phyloP scores from a whole-genome alignment of 1,139 yeast species.

The Yamadazyma diddensiae region DNA sequence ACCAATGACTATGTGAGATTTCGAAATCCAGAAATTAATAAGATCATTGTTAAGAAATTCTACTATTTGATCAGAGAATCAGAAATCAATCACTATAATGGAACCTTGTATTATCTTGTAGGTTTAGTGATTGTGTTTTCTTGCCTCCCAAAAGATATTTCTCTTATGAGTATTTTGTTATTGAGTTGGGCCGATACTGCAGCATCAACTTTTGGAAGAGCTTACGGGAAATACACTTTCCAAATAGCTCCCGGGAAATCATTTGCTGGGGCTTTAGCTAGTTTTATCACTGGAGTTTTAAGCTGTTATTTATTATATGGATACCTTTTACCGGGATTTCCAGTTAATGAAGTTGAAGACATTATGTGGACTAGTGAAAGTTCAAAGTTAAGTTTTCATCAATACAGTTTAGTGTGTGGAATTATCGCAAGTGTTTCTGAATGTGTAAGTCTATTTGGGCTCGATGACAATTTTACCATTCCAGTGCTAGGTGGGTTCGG shows the following conservation, averaged over 20 bases:
- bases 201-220: slow-evolving; percentile 89
- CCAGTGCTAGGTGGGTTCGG: slow-evolving; percentile 78
- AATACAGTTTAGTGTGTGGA: slow-evolving; percentile 65
- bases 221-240: slow-evolving; percentile 81
- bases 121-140: slow-evolving; percentile 74
- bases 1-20: slow-evolving; percentile 71
- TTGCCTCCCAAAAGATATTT: slow-evolving; percentile 75
- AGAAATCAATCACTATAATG: slow-evolving; percentile 71
- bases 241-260: slow-evolving; percentile 71
- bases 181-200: slow-evolving; percentile 98
- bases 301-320: slow-evolving; percentile 71
- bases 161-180: slow-evolving; percentile 69
- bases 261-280: slow-evolving; percentile 85
- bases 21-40: slow-evolving; percentile 57
- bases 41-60: slow-evolving; percentile 56
- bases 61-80: slow-evolving; percentile 83
- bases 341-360: slow-evolving; percentile 52
- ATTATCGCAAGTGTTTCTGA: slow-evolving; percentile 83
- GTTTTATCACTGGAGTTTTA: slow-evolving; percentile 69
- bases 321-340: slow-evolving; percentile 60
- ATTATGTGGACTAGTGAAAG: slow-evolving; percentile 62
- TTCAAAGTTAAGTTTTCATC: slow-evolving; percentile 51
- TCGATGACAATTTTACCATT: slow-evolving; percentile 93
- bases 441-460: slow-evolving; percentile 65
- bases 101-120: slow-evolving; percentile 78